Base-by-base conservation (phyloP, 2,329 filamentous ascomycete species). In the Fusarium temperatum region DNA sequence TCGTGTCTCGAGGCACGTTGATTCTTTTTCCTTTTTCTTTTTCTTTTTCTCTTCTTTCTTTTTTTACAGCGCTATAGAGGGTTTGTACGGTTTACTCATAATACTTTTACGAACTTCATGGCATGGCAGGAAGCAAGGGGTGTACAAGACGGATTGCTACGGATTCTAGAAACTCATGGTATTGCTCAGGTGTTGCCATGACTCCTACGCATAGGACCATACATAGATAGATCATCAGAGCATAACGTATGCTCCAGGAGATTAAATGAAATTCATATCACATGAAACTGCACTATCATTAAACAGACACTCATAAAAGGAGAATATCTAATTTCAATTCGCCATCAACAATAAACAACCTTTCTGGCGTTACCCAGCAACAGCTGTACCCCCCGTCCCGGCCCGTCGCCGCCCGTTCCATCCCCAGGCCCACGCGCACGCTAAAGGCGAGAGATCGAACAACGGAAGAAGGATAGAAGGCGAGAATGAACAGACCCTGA, bases 351-450 rank as follows among this genome's bases (percentile, higher is more conserved):
- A 59, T 42, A 62, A 71, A 72, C 47, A 72, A 72, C 41, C 22
- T 56, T 35, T 36, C 26, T 15, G 9, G 39, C 35, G 48, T 72
- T 59, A 65, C 54, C 69, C 24, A 68, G 54, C 68, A 64, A 55
- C 69, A 54, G 24, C 18, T 36, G 30, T 42, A 39, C 47, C 63
- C 68, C 24, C 57, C 30, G 50, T 55, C 45, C 66, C 70, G 70
- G 64, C 68, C 70, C 70, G 63, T 53, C 68, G 63, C 63, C 63
- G 63, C 60, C 69, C 57, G 68, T 58, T 45, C 55, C 63, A 35
- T 39, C 55, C 70, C 59, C 26, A 41, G 54, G 63, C 38, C 61
- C 58, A 36, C 47, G 68, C 57, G 55, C 68, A 47, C 68, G 63
- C 70, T 69, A 72, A 50, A 39, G 38, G 32, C 10, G n/a, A 63